Conservation (phyloP, 208 protist genomes). For the Leishmania mexicana region DNA sequence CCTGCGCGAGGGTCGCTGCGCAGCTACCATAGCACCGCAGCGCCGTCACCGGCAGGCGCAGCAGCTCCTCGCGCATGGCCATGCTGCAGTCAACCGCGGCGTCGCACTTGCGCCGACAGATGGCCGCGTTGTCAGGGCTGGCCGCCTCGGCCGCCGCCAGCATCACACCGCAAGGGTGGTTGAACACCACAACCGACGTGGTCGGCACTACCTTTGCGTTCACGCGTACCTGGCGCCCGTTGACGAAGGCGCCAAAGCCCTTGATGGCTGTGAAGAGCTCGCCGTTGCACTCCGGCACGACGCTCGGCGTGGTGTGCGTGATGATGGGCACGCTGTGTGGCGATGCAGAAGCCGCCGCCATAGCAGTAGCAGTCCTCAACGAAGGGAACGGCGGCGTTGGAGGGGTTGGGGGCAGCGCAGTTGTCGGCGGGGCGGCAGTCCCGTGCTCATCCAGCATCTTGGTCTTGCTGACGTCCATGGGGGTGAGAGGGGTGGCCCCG, state of each 20-base stretch:
- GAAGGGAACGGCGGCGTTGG: not conserved
- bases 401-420: not conserved
- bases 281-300: constrained; percentile 38
- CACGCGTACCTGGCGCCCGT: constrained; percentile 52
- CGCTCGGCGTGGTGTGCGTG: constrained; percentile 11
- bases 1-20: constrained; percentile 47
- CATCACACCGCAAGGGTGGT: constrained; percentile 40
- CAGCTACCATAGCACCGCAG: constrained; percentile 52
- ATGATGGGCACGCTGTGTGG: not conserved
- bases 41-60: constrained; percentile 30
- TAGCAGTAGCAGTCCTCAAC: not conserved
- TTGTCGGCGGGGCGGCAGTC: not conserved
- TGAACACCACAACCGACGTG: constrained; percentile 48
- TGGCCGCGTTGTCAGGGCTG: not conserved
- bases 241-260: constrained; percentile 62
- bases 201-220: constrained; percentile 17
- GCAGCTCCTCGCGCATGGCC: constrained; percentile 38
- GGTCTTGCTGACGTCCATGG: constrained; percentile 5
- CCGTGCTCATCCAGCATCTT: not conserved
- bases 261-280: constrained; percentile 78
- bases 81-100: constrained; percentile 42
- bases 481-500: not conserved
- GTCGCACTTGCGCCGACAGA: constrained; percentile 24
- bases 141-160: constrained; percentile 26
- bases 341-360: not conserved